Percentiles rank a stretch among this genome's conserved stretches.
These are phyloP conservation scores for Geotrichum aggregatum DNA, from an alignment of 1,139 yeast genomes.

Conservation along the genomic window DNA sequence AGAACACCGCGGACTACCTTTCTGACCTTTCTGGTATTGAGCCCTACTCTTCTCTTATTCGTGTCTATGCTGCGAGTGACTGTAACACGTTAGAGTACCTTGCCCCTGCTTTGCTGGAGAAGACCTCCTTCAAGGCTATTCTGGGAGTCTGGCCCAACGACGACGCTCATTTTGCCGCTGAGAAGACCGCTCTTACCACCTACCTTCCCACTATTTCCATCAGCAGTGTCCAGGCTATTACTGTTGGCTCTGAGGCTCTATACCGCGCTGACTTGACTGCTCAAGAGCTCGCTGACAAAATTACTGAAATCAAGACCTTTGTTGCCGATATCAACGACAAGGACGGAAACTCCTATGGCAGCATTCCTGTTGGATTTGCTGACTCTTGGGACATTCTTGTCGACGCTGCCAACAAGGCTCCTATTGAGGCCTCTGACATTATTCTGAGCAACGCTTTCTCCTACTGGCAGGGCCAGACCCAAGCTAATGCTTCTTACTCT, in stretches of 20 bases:
- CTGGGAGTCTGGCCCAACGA: constrained; percentile 84
- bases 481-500: constrained; percentile 74
- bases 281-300: constrained; percentile 50
- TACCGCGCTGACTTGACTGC: constrained; percentile 82
- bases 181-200: constrained; percentile 59
- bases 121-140: constrained; percentile 65
- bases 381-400: constrained; percentile 94
- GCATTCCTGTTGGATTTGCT: constrained; percentile 81
- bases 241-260: constrained; percentile 89
- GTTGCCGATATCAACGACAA: constrained; percentile 64
- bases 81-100: constrained; percentile 78
- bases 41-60: constrained; percentile 56
- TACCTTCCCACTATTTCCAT: constrained; percentile 69
- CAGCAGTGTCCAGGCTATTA: constrained; percentile 63
- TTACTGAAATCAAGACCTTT: constrained; percentile 54
- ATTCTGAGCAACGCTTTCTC: constrained; percentile 93
- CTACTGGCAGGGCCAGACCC: constrained; percentile 96
- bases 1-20: constrained; percentile 61
- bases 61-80: constrained; percentile 82
- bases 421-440: constrained; percentile 74
- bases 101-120: constrained; percentile 75
- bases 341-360: constrained; percentile 69
- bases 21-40: constrained; percentile 57
- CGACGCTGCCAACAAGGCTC: constrained; percentile 66
- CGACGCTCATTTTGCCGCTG: constrained; percentile 67